Evolutionary conservation across 2,329 filamentous ascomycete genomes (phyloP).

Genomic region (Sphaerulina populicola): DNA sequence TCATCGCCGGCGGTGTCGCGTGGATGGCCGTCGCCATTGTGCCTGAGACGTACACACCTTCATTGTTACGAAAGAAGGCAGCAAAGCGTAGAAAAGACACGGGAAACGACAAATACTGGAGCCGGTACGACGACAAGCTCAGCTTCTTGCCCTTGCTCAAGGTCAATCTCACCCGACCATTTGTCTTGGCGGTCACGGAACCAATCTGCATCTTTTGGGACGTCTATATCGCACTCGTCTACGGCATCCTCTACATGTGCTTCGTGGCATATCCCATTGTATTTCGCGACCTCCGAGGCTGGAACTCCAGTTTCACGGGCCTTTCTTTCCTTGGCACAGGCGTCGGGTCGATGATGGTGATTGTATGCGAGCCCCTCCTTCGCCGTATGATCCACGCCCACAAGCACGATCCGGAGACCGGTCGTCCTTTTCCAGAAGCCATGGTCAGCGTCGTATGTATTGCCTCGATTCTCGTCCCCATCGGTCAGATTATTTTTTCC

Average conservation of each 20-base stretch:
- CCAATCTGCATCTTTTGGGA: conserved; percentile 79
- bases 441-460: conserved; percentile 74
- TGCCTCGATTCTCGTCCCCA: conserved; percentile 62
- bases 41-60: conserved; percentile 69
- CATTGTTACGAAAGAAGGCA: conserved; percentile 59
- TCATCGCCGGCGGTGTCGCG: conserved; percentile 61
- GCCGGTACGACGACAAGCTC: conserved; percentile 65
- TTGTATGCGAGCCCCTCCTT: conserved; percentile 56
- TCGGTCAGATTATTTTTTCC: conserved; percentile 77
- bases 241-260: conserved; percentile 79
- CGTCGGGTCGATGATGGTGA: conserved; percentile 47
- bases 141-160: conserved; percentile 60
- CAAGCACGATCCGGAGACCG: conserved; percentile 64
- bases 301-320: conserved; percentile 64
- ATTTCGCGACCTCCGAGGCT: conserved; percentile 66
- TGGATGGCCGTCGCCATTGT: conserved; percentile 52
- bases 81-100: conserved; percentile 57
- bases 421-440: conserved; percentile 66
- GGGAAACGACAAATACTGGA: conserved; percentile 66
- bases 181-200: conserved; percentile 68
- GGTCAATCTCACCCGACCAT: conserved; percentile 67
- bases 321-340: conserved; percentile 69
- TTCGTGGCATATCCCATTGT: conserved; percentile 87
- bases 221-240: conserved; percentile 64
- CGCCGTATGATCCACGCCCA: conserved; percentile 71